phyloP scores from a whole-genome alignment of 768 basidiomycete species.

The Leccinellum rugosiceps region DNA sequence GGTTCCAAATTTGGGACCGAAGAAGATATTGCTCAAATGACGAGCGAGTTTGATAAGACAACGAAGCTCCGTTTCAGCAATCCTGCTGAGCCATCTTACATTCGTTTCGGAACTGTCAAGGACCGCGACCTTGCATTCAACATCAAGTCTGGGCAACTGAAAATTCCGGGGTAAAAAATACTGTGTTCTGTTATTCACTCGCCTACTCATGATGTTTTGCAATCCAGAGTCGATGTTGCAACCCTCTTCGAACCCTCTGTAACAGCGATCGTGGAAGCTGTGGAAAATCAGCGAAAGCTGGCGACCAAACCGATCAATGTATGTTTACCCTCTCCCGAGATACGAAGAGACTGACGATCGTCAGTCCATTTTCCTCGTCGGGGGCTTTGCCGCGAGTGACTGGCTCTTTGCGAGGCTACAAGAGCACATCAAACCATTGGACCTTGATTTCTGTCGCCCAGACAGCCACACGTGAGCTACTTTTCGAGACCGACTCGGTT shows the following conservation, averaged over 20 bases:
- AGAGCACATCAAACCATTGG: slow-evolving; percentile 30
- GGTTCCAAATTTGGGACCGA: slow-evolving; percentile 38
- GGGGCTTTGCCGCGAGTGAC: slow-evolving; percentile 43
- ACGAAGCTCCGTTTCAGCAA: slow-evolving; percentile 46
- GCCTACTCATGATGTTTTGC: not conserved
- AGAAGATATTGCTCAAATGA: slow-evolving; percentile 43
- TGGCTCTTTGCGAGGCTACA: slow-evolving; percentile 38
- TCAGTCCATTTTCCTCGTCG: slow-evolving; percentile 40
- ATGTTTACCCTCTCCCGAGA: not conserved
- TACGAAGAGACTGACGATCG: not conserved
- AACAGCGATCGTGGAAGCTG: slow-evolving; percentile 18
- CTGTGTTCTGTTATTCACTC: too few species aligned
- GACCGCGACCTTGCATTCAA: slow-evolving; percentile 40
- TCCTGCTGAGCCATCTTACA: slow-evolving; percentile 38
- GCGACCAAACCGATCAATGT: slow-evolving; percentile 25
- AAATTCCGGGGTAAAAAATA: slow-evolving; percentile 33
- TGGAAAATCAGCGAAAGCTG: slow-evolving; percentile 22
- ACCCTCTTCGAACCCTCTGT: slow-evolving; percentile 29
- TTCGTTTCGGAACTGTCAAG: slow-evolving; percentile 44
- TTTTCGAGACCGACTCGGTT: slow-evolving; percentile 3
- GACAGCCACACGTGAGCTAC: slow-evolving; percentile 46
- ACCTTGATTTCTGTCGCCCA: slow-evolving; percentile 45
- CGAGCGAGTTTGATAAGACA: slow-evolving; percentile 42
- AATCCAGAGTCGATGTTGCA: slow-evolving; percentile 28
- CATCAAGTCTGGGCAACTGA: slow-evolving; percentile 48